Conservation (phyloP, 176 grass and related monocot species). For the Musa acuminata region DNA sequence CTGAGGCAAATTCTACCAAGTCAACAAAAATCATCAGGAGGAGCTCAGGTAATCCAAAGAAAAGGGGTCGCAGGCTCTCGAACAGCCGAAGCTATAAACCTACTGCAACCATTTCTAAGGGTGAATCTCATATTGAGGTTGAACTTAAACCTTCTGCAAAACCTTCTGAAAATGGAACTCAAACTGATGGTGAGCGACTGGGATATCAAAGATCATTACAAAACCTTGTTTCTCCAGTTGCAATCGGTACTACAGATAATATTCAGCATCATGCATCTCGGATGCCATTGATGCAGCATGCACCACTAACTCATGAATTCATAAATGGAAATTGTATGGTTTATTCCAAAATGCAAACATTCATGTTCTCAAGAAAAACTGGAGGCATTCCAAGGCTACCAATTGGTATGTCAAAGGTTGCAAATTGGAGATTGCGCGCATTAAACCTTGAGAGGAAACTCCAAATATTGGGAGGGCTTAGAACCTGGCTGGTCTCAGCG, state of each 20-base stretch:
- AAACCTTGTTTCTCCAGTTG: not conserved
- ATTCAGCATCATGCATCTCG: not conserved
- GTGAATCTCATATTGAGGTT: not conserved
- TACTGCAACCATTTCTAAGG: not conserved
- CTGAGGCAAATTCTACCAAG: not conserved
- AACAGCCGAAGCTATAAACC: not conserved
- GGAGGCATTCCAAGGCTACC: conserved; percentile 12
- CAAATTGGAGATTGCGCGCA: conserved; percentile 13
- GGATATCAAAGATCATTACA: not conserved
- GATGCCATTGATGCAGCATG: not conserved
- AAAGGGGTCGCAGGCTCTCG: not conserved
- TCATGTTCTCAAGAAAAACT: not conserved
- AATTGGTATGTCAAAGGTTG: conserved; percentile 5
- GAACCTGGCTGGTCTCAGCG: conserved; percentile 23
- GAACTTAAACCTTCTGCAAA: not conserved
- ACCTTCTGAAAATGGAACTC: not conserved
- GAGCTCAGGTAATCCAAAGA: conserved; percentile 5
- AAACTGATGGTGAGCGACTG: not conserved
- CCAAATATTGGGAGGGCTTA: conserved; percentile 17
- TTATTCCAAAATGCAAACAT: not conserved
- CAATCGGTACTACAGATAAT: not conserved
- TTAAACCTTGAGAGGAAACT: conserved; percentile 20
- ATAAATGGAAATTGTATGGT: not conserved
- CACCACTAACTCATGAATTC: not conserved
- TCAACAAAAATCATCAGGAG: not conserved